Conservation (phyloP, 441 rosid genomes). For the Viola pubescens region DNA sequence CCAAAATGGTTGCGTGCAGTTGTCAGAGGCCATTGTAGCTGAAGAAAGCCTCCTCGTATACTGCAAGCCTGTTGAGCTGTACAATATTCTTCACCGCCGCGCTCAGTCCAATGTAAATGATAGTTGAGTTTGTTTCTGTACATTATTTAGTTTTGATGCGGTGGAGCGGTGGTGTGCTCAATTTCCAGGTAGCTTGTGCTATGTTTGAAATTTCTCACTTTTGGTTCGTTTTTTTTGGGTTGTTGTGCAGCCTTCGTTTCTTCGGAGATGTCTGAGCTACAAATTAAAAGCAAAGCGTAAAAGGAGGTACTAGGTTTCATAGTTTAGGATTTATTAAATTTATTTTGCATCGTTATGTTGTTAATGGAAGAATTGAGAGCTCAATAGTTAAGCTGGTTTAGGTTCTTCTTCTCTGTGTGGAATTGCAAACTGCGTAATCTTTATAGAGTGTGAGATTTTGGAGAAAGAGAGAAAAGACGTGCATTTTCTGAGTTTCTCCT, state of each 20-base stretch:
- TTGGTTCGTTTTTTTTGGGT: constrained; percentile 11
- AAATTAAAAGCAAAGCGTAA: constrained; percentile 37
- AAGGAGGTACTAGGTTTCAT: constrained; percentile 38
- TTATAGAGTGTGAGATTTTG: no score
- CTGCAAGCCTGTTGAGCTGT: constrained; percentile 93
- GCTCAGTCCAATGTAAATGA: constrained; percentile 55
- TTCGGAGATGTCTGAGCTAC: constrained; percentile 64
- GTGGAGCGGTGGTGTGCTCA: not conserved
- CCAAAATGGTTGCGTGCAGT: constrained; percentile 44
- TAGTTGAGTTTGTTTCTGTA: constrained; percentile 9
- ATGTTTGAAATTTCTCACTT: not conserved
- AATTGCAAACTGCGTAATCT: no score
- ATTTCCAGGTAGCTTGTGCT: not conserved
- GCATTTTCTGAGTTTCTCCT: not conserved
- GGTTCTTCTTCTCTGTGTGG: not conserved
- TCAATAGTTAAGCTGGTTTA: no score
- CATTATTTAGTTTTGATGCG: not conserved
- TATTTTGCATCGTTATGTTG: not conserved
- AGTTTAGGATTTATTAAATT: not conserved
- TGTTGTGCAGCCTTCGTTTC: constrained; percentile 62
- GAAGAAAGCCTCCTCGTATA: constrained; percentile 67
- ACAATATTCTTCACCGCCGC: constrained; percentile 83
- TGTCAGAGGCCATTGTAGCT: constrained; percentile 47
- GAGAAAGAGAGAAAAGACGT: no score
- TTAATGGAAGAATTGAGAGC: no score